These are phyloP conservation scores for Fusarium transvaalense DNA, from an alignment of 2,329 filamentous ascomycete species.

Conservation along the genomic window DNA sequence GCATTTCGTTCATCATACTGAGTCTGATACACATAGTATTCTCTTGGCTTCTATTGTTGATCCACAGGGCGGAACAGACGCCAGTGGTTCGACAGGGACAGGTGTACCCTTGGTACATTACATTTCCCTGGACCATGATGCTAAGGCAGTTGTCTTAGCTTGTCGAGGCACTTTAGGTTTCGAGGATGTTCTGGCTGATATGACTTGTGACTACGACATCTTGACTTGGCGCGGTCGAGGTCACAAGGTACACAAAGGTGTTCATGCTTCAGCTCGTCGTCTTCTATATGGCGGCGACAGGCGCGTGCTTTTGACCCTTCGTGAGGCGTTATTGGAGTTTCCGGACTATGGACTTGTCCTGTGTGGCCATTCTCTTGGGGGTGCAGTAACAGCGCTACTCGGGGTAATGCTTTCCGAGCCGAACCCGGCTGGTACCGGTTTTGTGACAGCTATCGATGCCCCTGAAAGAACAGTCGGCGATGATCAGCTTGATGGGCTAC, in stretches of 20 bases:
- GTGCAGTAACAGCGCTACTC: slow-evolving; percentile 76
- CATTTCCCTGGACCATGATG: slow-evolving; percentile 77
- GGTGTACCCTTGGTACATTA: slow-evolving; percentile 80
- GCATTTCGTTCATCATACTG: slow-evolving; percentile 73
- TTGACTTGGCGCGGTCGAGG: slow-evolving; percentile 71
- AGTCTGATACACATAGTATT: slow-evolving; percentile 68
- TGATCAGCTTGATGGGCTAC: slow-evolving; percentile 46
- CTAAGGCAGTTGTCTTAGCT: slow-evolving; percentile 78
- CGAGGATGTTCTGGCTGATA: slow-evolving; percentile 78
- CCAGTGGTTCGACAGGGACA: slow-evolving; percentile 72
- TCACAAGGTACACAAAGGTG: slow-evolving; percentile 80
- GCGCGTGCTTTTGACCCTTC: slow-evolving; percentile 74
- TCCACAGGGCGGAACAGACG: slow-evolving; percentile 74
- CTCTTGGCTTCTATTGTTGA: slow-evolving; percentile 79
- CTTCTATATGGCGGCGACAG: slow-evolving; percentile 76
- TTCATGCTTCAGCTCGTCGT: slow-evolving; percentile 77
- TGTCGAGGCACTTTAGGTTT: slow-evolving; percentile 80
- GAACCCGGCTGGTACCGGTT: slow-evolving; percentile 65
- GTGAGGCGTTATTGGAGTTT: slow-evolving; percentile 74
- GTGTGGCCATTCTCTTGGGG: slow-evolving; percentile 77
- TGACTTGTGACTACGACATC: slow-evolving; percentile 80
- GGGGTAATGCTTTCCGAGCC: slow-evolving; percentile 79
- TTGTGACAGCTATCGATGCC: slow-evolving; percentile 70
- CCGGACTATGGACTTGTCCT: slow-evolving; percentile 77
- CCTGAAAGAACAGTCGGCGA: slow-evolving; percentile 58